These are phyloP conservation scores for Trichoderma brevicompactum DNA, from an alignment of 2,329 filamentous ascomycete species.

Conservation along the genomic window DNA sequence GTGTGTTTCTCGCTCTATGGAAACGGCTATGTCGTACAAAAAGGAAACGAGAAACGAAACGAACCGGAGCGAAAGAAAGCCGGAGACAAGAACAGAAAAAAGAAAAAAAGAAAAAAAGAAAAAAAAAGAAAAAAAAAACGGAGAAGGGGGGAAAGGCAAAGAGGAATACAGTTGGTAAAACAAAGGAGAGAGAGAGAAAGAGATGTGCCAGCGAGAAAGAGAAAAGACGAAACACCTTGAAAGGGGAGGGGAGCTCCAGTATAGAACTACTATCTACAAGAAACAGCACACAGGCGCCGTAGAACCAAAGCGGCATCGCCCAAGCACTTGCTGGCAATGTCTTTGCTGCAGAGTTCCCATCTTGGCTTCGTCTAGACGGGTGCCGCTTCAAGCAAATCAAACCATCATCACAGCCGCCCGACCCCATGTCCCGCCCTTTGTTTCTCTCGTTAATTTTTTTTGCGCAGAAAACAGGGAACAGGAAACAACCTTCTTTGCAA, in stretches of 20 bases:
- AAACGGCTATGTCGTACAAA: slow-evolving; percentile 10
- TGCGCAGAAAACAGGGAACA: not conserved
- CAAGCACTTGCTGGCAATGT: not conserved
- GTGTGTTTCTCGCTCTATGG: slow-evolving; percentile 11
- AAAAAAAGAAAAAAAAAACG: slow-evolving; percentile 1
- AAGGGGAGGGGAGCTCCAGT: not conserved
- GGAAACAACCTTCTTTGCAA: slow-evolving; percentile 20
- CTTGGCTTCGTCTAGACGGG: not conserved
- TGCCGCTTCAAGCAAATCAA: slow-evolving; percentile 20
- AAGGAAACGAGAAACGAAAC: slow-evolving; percentile 12
- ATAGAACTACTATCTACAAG: slow-evolving; percentile 21
- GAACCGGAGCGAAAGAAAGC: not conserved
- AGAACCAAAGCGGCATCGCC: not conserved
- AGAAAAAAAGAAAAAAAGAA: slow-evolving; percentile 30
- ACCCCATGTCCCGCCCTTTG: slow-evolving; percentile 5
- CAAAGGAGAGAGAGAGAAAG: slow-evolving; percentile 29
- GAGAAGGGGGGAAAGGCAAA: slow-evolving; percentile 20
- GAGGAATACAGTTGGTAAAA: slow-evolving; percentile 22
- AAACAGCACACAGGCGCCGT: slow-evolving; percentile 17
- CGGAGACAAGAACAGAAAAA: not conserved
- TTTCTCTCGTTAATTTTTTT: not conserved
- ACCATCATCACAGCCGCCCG: slow-evolving; percentile 22
- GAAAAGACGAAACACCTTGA: not conserved
- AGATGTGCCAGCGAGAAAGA: slow-evolving; percentile 11
- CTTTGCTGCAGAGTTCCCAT: slow-evolving; percentile 1